Percentiles rank a stretch among this genome's conserved stretches.
Conservation (phyloP, 257 asterid species). For the Rhazya stricta region DNA sequence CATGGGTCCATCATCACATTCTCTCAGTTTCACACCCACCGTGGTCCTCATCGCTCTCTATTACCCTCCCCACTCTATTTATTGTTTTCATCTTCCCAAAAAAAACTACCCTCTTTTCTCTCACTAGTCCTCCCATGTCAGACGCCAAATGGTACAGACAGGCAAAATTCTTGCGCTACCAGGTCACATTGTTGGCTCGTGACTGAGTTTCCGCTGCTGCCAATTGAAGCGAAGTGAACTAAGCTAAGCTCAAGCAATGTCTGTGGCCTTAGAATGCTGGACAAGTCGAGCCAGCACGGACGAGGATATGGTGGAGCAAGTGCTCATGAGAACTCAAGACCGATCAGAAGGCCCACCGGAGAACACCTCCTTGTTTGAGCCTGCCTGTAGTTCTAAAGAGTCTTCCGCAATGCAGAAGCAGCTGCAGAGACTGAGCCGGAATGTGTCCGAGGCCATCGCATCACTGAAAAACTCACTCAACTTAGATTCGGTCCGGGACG, state of each 20-base stretch:
- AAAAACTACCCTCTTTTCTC: neutral
- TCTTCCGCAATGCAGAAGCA: conserved; percentile 76
- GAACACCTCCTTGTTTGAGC: conserved; percentile 23
- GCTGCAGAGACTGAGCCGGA: conserved; percentile 74
- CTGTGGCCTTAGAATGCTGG: conserved; percentile 97
- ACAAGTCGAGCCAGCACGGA: conserved; percentile 82
- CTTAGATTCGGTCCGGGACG: conserved; percentile 65
- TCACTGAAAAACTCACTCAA: conserved; percentile 77
- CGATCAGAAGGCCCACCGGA: conserved; percentile 74
- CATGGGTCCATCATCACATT: neutral
- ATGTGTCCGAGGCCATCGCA: conserved; percentile 90
- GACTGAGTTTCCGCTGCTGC: neutral
- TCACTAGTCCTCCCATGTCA: conserved; percentile 6
- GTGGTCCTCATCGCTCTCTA: conserved; percentile 11
- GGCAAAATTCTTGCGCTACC: neutral
- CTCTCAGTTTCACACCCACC: neutral
- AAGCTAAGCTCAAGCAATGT: conserved; percentile 40
- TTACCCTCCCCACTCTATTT: conserved; percentile 6
- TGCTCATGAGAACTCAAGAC: conserved; percentile 68
- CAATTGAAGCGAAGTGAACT: neutral
- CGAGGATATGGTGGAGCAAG: conserved; percentile 93
- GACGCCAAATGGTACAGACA: conserved; percentile 11
- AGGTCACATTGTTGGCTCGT: neutral
- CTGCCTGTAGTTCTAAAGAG: conserved; percentile 45
- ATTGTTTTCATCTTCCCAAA: neutral